A percentile compares a stretch with the other conserved stretches of the same genome.
Conservation (phyloP, 164 flowering plant genomes). For the Pachysandra terminalis region DNA sequence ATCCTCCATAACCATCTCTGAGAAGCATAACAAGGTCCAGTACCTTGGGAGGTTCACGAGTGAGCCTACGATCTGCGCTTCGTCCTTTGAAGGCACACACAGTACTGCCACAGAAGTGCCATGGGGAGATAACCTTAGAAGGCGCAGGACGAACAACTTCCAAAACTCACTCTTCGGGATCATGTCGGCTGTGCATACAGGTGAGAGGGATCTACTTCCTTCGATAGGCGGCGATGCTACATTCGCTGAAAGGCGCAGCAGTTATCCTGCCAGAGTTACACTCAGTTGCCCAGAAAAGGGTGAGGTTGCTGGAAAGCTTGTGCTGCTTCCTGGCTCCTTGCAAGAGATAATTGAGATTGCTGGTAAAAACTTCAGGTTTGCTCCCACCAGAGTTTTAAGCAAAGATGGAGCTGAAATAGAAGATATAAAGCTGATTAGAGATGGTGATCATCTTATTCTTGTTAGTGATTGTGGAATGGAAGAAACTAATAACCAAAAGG, state of each 20-base stretch:
- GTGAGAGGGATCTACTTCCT: constrained; percentile 27
- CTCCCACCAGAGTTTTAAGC: constrained; percentile 39
- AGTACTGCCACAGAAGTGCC: constrained; percentile 23
- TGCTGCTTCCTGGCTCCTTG: constrained; percentile 51
- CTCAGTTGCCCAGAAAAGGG: constrained; percentile 58
- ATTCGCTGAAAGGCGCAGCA: no score
- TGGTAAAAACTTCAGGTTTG: constrained; percentile 45
- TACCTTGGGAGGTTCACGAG: constrained; percentile 49
- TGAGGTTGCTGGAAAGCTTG: constrained; percentile 45
- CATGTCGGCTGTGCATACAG: constrained; percentile 53
- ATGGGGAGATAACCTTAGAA: constrained; percentile 31
- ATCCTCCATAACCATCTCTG: constrained; percentile 19
- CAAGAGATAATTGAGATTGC: constrained; percentile 55
- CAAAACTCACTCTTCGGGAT: constrained; percentile 83
- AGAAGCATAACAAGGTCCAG: constrained; percentile 21
- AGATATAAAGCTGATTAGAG: constrained; percentile 60
- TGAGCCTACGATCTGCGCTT: constrained; percentile 56
- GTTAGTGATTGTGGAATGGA: constrained; percentile 22
- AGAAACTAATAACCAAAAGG: background rate
- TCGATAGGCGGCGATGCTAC: constrained; percentile 12
- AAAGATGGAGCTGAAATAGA: constrained; percentile 67
- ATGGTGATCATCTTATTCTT: constrained; percentile 75
- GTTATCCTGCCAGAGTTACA: constrained; percentile 41
- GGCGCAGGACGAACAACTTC: constrained; percentile 55
- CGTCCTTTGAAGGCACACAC: constrained; percentile 19